Evolutionary conservation across 2,329 filamentous ascomycete genomes (phyloP).

Genomic region (Microdochium trichocladiopsis): DNA sequence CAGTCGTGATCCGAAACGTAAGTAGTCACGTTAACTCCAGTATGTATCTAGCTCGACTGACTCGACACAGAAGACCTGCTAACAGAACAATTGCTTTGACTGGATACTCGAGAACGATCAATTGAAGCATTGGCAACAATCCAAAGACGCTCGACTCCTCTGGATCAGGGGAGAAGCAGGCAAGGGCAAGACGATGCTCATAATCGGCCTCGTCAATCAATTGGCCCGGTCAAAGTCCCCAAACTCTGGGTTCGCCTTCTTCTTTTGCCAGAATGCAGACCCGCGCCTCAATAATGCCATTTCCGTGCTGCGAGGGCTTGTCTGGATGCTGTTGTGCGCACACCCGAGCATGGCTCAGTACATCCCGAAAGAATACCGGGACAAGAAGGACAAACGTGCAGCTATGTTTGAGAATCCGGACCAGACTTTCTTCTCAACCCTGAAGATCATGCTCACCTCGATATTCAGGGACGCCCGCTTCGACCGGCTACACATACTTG

Average conservation of each 20-base stretch:
- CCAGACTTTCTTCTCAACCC: background rate
- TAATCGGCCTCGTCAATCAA: slow-evolving; percentile 5
- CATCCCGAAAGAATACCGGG: slow-evolving; percentile 24
- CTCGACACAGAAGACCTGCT: background rate
- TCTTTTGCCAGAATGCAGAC: slow-evolving; percentile 26
- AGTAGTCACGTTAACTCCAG: background rate
- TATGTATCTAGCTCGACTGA: background rate
- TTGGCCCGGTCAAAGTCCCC: background rate
- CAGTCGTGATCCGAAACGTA: background rate
- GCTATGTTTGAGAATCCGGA: slow-evolving; percentile 19
- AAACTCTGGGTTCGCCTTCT: slow-evolving; percentile 11
- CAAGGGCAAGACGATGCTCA: slow-evolving; percentile 10
- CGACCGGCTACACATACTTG: background rate
- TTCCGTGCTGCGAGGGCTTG: slow-evolving; percentile 21
- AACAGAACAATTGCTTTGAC: background rate
- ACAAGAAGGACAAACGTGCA: slow-evolving; percentile 17
- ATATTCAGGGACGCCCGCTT: background rate
- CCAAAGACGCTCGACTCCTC: background rate
- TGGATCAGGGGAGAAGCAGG: slow-evolving; percentile 13
- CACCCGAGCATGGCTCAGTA: slow-evolving; percentile 8
- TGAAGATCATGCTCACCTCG: background rate
- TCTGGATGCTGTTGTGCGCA: slow-evolving; percentile 18
- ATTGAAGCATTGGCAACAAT: background rate
- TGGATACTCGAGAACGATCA: background rate
- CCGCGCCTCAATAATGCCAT: slow-evolving; percentile 16